phyloP scores from a whole-genome alignment of 2,329 filamentous ascomycete species.

The Aspergillus sp. region DNA sequence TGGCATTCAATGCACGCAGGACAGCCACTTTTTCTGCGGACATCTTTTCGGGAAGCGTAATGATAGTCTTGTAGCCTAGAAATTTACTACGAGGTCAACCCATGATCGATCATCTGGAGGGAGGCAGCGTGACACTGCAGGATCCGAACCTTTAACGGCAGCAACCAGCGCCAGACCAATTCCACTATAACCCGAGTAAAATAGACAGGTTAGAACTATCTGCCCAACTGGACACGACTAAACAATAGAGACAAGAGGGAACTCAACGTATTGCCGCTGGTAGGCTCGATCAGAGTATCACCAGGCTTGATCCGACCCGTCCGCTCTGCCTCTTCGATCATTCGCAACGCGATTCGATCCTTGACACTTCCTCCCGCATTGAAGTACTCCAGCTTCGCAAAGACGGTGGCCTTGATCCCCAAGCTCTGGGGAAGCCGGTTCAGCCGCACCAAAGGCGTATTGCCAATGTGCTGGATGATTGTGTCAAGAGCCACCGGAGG shows the following conservation, averaged over 20 bases:
- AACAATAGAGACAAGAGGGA: not conserved
- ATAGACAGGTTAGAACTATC: not conserved
- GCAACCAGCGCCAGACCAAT: slow-evolving; percentile 91
- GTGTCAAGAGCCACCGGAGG: slow-evolving; percentile 54
- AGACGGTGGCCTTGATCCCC: slow-evolving; percentile 80
- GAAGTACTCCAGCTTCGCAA: slow-evolving; percentile 87
- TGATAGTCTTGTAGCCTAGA: slow-evolving; percentile 84
- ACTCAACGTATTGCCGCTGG: slow-evolving; percentile 77
- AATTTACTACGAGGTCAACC: not conserved
- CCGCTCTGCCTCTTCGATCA: slow-evolving; percentile 93
- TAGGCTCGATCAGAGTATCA: slow-evolving; percentile 95
- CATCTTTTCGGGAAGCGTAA: slow-evolving; percentile 99
- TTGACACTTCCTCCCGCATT: slow-evolving; percentile 92
- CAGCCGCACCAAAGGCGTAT: slow-evolving; percentile 87
- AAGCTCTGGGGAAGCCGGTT: slow-evolving; percentile 89
- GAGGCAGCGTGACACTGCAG: not conserved
- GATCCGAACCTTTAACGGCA: slow-evolving; percentile 64
- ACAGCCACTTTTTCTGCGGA: slow-evolving; percentile 96
- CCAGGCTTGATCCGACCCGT: slow-evolving; percentile 91
- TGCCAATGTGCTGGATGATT: slow-evolving; percentile 82
- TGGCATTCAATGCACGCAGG: slow-evolving; percentile 83
- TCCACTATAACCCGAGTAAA: slow-evolving; percentile 44
- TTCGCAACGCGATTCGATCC: slow-evolving; percentile 88
- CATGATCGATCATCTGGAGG: not conserved
- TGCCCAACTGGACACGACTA: not conserved